A percentile compares a stretch with the other conserved stretches of the same genome.
These are phyloP conservation scores for Saturnispora saitoi DNA, from an alignment of 805 yeast species.

Conservation along the genomic window DNA sequence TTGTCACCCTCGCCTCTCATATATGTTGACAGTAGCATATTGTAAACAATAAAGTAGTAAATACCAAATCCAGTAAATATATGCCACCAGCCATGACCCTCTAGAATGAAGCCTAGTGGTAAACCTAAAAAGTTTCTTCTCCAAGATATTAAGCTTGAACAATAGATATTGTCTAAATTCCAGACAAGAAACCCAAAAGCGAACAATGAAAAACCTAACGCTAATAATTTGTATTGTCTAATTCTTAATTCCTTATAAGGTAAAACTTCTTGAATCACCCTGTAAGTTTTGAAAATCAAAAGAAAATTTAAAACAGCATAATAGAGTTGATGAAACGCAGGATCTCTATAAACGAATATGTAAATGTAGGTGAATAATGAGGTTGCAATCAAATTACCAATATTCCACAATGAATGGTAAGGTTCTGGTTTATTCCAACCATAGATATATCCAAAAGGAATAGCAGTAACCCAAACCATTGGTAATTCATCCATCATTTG, in stretches of 20 bases:
- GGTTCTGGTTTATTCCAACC: constrained; percentile 24
- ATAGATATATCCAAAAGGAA: constrained; percentile 52
- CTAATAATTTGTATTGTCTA: constrained; percentile 22
- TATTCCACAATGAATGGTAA: constrained; percentile 16
- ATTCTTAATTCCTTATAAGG: constrained; percentile 17
- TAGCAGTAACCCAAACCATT: constrained; percentile 95
- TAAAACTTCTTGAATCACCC: constrained; percentile 19
- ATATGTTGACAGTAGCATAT: constrained; percentile 66
- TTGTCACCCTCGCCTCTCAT: constrained; percentile 47
- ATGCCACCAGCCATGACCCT: constrained; percentile 99
- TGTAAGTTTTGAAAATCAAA: constrained; percentile 52
- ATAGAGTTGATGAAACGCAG: constrained; percentile 81
- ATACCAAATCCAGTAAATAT: constrained; percentile 79
- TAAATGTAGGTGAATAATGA: constrained; percentile 58
- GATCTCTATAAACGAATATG: constrained; percentile 59
- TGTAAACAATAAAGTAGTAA: constrained; percentile 71
- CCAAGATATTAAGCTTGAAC: constrained; percentile 45
- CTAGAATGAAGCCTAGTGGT: constrained; percentile 80
- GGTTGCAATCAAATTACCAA: constrained; percentile 25
- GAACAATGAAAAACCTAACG: constrained; percentile 35
- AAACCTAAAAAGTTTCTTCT: constrained; percentile 59
- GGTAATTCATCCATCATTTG: constrained; percentile 94
- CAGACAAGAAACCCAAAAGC: constrained; percentile 72
- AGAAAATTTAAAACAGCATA: constrained; percentile 73
- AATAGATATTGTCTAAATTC: constrained; percentile 82